Base-by-base conservation (phyloP, 805 yeast genomes). In the Saccharomycopsis synnaedendra region DNA sequence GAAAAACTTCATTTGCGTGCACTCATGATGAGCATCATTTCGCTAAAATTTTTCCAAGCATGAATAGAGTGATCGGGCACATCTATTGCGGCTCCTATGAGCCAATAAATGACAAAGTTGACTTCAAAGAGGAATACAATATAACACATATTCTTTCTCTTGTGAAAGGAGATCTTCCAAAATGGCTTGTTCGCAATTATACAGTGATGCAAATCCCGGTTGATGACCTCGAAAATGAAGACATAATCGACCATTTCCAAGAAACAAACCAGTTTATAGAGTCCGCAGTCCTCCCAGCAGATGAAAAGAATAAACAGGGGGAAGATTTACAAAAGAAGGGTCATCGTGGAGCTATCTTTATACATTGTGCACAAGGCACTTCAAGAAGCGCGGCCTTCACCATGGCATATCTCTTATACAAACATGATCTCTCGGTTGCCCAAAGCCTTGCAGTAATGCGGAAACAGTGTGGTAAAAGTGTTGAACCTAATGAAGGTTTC, bases 361-460 rank as follows among this genome's bases (percentile, higher is more conserved):
- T 83, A 7, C 86, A 83, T 59, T 85, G 95, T 62, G 85, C 90
- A 50, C 97, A 95, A 32, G 98, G 98, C 1, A 85, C 86, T 32
- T 87, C 96, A 1, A 71, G 98, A 54, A 85, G 96, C 4, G 90
- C 85, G 0, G 80, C 97, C 0, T 81, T 88, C 10, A 80, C 82
- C 36, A 78, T 85, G 43, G 95, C 97, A 0, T 95, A 86, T 61
- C 76, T 89, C 40, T 90, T 93, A 96, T 75, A 79, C 59, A 67
- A 88, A 44, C 70, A 82, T 61, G 71, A 76, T 1, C 69, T 87
- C 57, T 64, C 67, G 8, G 64, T 19, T 19, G 19, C 19, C 19
- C 19, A 19, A 19, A 19, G 19, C 19, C 19, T 19, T 19, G 19
- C 19, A 19, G 19, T 19, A 19, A 19, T 19, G 19, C 19, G 19